Evolutionary conservation across 345 rosid genomes (phyloP).

Genomic region (Cardamine resedifolia): DNA sequence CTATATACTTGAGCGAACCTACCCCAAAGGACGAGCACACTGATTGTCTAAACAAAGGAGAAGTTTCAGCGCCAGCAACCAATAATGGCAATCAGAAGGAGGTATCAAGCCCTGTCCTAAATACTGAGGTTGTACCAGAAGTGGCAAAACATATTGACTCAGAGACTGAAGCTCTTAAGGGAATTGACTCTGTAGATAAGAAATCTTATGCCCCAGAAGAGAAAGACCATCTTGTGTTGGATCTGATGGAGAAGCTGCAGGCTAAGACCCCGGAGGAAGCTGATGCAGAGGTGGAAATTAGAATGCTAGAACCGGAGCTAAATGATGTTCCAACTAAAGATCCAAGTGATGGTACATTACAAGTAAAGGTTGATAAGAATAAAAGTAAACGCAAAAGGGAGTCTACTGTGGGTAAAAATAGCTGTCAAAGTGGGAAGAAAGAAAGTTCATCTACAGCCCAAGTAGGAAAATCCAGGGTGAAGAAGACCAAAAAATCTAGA

Average conservation of each 20-base stretch:
- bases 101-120: constrained; percentile 28
- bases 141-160: constrained; percentile 18
- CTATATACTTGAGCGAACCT: constrained; percentile 51
- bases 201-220: constrained; percentile 63
- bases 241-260: constrained; percentile 32
- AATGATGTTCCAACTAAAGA: constrained; percentile 24
- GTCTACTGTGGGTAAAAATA: constrained; percentile 24
- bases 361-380: constrained; percentile 25
- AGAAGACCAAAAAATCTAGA: constrained; percentile 27
- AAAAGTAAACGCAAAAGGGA: constrained; percentile 28
- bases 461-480: constrained; percentile 31
- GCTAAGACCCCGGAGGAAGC: constrained; percentile 25
- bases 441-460: constrained; percentile 35
- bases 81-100: constrained; percentile 38
- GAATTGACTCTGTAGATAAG: constrained; percentile 38
- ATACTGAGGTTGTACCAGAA: constrained; percentile 36
- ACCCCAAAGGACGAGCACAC: constrained; percentile 35
- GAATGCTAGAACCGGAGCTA: constrained; percentile 14
- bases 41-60: constrained; percentile 28
- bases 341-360: constrained; percentile 25
- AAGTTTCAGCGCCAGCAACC: constrained; percentile 26
- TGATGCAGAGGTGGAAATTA: constrained; percentile 28
- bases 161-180: constrained; percentile 27
- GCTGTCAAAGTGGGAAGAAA: constrained; percentile 36
- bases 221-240: constrained; percentile 35